Conservation (phyloP, 768 basidiomycete genomes). For the Imleria badia region DNA sequence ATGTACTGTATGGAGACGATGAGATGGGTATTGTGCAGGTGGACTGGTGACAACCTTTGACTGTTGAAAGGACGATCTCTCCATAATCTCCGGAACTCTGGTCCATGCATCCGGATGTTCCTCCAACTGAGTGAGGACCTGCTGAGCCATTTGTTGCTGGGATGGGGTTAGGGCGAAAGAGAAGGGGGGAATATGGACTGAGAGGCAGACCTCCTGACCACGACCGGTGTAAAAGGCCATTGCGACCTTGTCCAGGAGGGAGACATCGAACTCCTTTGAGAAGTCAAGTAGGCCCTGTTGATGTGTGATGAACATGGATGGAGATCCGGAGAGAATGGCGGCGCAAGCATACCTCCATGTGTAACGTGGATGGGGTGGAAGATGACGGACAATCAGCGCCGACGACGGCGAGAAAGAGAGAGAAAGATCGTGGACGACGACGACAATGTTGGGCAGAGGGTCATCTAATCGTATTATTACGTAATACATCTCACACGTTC, state of each 20-base stretch:
- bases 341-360: constrained; percentile 39
- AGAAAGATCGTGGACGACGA: constrained; percentile 17
- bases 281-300: constrained; percentile 87
- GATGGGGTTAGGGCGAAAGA: constrained; percentile 7
- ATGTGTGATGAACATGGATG: constrained; percentile 4
- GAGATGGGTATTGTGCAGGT: background rate
- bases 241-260: constrained; percentile 90
- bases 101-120: constrained; percentile 98
- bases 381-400: constrained; percentile 2
- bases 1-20: constrained; percentile 66
- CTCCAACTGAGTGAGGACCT: constrained; percentile 92
- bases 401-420: constrained; percentile 11
- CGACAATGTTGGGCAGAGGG: constrained; percentile 35
- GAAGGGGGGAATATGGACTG: constrained; percentile 4
- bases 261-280: constrained; percentile 89
- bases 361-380: constrained; percentile 15
- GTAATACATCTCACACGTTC: constrained; percentile 30
- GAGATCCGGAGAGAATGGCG: background rate
- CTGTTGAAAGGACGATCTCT: constrained; percentile 80
- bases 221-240: constrained; percentile 86
- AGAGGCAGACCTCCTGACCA: constrained; percentile 70
- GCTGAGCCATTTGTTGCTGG: constrained; percentile 95
- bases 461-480: constrained; percentile 38
- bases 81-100: constrained; percentile 90
- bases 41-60: constrained; percentile 58